Base-by-base conservation (phyloP, 2,329 filamentous ascomycete species). In the Tolypocladium inflatum region DNA sequence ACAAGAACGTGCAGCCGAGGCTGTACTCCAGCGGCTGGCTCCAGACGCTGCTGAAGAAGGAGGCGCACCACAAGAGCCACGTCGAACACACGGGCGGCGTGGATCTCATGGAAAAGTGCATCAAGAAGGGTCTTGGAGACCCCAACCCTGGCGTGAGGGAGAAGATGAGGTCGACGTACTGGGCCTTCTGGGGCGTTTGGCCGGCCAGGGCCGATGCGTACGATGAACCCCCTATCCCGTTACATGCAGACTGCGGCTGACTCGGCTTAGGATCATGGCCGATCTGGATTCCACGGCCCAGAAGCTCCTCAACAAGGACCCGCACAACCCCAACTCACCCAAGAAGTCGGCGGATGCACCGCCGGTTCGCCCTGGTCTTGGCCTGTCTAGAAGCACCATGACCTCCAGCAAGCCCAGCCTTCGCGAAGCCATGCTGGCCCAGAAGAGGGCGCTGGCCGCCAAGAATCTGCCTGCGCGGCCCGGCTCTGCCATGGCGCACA, bases 1-100 rank as follows among this genome's bases (percentile, higher is more conserved):
- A 99, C 76, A 97, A 97, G 77, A 97, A 97, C 68, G 87, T 92
- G 2, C 89, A 94, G 67, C 88, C 92, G 19, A 85, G 94, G 61
- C 83, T 84, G 1, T 96, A 87, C 71, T 88, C 87, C 2, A 80
- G 88, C 2, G 86, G 82, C 9, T 99, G 94, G 94, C 75, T 97
- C 37, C 89, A 87, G 72, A 95, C 88, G 1, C 73, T 97, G 23
- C 75, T 99, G 43, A 86, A 81, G 64, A 90, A 90, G 65, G 89
- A 95, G 69, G 76, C 83, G 1, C 80, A 84, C 62, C 90, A 96
- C 73, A 96, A 91, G 74, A 83, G 78, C 61, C 86, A 91, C 45
- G 80, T 97, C 60, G 93, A 97, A 70, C 90, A 95, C 67, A 83
- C 83, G 1, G 92, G 91, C 48, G 90, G 91, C 4, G 74, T 96